Evolutionary conservation across 176 grass and related monocot species (phyloP).

Genomic region (Aegilops speltoides): DNA sequence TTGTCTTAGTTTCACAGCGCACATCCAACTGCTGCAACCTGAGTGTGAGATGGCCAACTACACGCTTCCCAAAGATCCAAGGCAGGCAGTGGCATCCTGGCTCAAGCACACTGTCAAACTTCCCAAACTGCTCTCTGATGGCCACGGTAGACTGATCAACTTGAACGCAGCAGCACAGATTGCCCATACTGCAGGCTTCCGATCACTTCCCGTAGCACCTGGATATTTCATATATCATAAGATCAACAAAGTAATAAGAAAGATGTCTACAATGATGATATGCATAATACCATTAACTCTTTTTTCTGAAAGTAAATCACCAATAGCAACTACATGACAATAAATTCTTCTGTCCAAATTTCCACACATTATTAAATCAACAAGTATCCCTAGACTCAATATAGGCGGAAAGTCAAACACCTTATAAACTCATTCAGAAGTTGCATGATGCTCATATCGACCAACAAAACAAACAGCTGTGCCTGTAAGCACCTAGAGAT

Average conservation of each 20-base stretch:
- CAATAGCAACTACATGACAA: not conserved
- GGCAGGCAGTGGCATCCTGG: slow-evolving; percentile 55
- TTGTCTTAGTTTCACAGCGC: slow-evolving; percentile 68
- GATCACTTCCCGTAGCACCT: slow-evolving; percentile 20
- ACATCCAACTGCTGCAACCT: slow-evolving; percentile 68
- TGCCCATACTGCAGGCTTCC: slow-evolving; percentile 48
- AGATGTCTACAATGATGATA: not conserved
- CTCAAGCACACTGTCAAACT: slow-evolving; percentile 43
- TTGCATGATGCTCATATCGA: not conserved
- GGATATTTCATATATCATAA: slow-evolving; percentile 27
- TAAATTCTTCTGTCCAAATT: not conserved
- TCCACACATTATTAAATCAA: not conserved
- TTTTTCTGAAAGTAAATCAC: not conserved
- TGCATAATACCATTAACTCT: not conserved
- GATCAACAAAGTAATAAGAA: not conserved
- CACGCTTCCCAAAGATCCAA: slow-evolving; percentile 21
- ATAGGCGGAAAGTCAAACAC: not conserved
- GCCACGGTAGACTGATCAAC: slow-evolving; percentile 16
- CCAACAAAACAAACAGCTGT: not conserved
- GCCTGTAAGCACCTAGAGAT: not conserved
- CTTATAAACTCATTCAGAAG: not conserved
- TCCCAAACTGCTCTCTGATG: slow-evolving; percentile 46
- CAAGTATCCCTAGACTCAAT: not conserved
- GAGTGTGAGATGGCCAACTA: slow-evolving; percentile 55
- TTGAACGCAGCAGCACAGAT: slow-evolving; percentile 64